Percentiles rank a stretch among this genome's conserved stretches.
Conservation (phyloP, 164 flowering plant species). For the Paratinospora sagittata region DNA sequence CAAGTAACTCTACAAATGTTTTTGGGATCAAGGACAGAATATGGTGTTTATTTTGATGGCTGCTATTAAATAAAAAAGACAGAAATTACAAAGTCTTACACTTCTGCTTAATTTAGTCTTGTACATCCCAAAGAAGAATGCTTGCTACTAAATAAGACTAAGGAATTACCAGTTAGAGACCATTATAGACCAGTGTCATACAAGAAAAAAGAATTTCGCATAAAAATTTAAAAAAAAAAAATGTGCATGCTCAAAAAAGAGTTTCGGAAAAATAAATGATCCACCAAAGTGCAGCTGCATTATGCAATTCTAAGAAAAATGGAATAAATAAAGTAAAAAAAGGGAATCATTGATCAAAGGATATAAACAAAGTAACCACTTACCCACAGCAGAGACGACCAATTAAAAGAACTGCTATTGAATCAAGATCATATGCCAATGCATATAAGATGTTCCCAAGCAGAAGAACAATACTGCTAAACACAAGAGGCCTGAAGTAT, state of each 20-base stretch:
- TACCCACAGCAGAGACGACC: constrained; percentile 61
- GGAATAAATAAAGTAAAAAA: neutral
- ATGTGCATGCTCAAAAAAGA: neutral
- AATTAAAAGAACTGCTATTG: constrained; percentile 41
- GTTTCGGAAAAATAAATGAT: neutral
- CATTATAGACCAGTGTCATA: neutral
- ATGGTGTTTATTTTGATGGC: neutral
- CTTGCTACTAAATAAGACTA: neutral
- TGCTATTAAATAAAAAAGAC: neutral
- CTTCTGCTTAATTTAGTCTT: neutral
- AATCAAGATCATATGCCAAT: constrained; percentile 52
- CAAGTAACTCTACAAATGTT: no score
- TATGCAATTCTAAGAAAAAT: neutral
- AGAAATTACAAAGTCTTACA: neutral
- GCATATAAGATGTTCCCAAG: constrained; percentile 48
- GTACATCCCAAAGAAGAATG: neutral
- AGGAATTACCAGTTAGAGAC: neutral
- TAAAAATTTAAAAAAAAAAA: neutral
- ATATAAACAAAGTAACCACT: constrained; percentile 11
- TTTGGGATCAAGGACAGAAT: no score
- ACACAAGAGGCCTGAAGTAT: constrained; percentile 51
- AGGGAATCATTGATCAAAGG: neutral
- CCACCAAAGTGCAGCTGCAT: neutral
- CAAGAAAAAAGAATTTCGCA: no score
- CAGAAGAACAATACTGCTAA: constrained; percentile 54